Evolutionary conservation across 2,329 filamentous ascomycete genomes (phyloP).

Genomic region (Aspergillus fumigatus): DNA sequence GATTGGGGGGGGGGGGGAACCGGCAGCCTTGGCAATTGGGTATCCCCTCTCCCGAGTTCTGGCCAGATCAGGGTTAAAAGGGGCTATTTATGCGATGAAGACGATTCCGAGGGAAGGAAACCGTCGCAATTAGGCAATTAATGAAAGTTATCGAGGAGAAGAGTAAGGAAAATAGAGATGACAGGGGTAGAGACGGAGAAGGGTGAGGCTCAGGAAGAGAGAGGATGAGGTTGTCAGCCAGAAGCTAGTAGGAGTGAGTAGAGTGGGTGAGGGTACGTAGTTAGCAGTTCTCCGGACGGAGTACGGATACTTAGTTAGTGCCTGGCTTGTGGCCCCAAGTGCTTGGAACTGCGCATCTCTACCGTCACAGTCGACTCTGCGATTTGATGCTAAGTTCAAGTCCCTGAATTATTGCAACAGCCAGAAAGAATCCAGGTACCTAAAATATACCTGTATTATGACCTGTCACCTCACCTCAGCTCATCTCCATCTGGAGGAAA

Average conservation of each 20-base stretch:
- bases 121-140: background rate
- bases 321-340: background rate
- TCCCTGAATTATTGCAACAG: background rate
- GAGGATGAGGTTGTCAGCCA: conserved; percentile 14
- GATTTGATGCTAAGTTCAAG: no score
- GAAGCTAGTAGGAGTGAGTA: background rate
- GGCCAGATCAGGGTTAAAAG: background rate
- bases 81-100: conserved; percentile 1
- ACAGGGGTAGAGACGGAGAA: conserved; percentile 1
- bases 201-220: conserved; percentile 8
- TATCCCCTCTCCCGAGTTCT: background rate
- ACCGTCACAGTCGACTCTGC: background rate
- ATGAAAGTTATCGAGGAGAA: background rate
- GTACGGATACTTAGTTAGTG: background rate
- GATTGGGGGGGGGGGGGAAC: conserved; percentile 13
- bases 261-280: background rate
- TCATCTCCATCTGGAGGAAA: background rate
- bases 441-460: background rate
- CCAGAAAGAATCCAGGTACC: background rate
- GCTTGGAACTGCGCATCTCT: background rate
- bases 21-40: conserved; percentile 4
- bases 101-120: background rate
- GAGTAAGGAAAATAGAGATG: conserved; percentile 4
- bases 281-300: background rate
- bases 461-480: background rate